Evolutionary conservation across 2,329 filamentous ascomycete genomes (phyloP).

Genomic region (Falciphora oryzae): DNA sequence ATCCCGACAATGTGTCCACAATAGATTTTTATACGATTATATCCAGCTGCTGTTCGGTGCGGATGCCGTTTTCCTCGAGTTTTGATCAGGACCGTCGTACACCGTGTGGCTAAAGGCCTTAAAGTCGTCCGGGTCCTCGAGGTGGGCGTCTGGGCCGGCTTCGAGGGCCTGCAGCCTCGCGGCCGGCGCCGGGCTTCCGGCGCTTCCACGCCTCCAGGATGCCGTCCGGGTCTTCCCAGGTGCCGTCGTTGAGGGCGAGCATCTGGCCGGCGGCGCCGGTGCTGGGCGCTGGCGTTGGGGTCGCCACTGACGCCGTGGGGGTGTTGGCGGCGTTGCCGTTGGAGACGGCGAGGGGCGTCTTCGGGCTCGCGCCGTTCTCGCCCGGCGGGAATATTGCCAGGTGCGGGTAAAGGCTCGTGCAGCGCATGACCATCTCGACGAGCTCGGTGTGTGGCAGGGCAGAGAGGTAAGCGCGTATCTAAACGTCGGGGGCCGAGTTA

Average conservation of each 20-base stretch:
- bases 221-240: constrained; percentile 15
- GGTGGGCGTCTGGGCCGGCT: constrained; percentile 17
- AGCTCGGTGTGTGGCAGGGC: constrained; percentile 55
- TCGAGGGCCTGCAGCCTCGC: constrained; percentile 25
- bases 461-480: constrained; percentile 60
- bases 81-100: constrained; percentile 26
- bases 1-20: too few species aligned
- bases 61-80: constrained; percentile 25
- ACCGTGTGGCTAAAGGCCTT: constrained; percentile 29
- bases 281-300: constrained; percentile 16
- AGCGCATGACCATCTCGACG: constrained; percentile 58
- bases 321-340: constrained; percentile 20
- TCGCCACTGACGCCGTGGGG: constrained; percentile 26
- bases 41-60: too few species aligned
- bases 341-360: background rate
- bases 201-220: constrained; percentile 15
- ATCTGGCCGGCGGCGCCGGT: background rate
- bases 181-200: constrained; percentile 16
- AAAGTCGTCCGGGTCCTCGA: constrained; percentile 26
- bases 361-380: background rate
- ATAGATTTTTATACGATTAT: too few species aligned
- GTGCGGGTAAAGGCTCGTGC: constrained; percentile 55
- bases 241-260: background rate
- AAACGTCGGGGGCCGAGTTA: background rate
- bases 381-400: constrained; percentile 55